Evolutionary conservation across 345 rosid species (phyloP), one percentile per base, ranked within the genome.

Genomic region (Odontarrhena argentea): DNA sequence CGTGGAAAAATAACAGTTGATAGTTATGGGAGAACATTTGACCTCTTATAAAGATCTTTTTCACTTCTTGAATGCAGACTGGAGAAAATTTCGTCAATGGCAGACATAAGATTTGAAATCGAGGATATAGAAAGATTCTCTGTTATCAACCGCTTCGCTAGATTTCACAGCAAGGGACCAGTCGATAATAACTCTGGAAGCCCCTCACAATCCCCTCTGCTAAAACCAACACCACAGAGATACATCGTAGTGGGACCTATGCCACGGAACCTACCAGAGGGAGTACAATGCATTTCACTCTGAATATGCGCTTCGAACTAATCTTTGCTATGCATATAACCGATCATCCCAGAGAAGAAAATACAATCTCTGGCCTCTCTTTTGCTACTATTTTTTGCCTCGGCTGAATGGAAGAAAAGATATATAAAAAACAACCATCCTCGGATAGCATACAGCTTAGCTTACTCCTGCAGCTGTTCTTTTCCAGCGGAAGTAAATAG

Each of bases 71-170:
- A 34, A 40, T 81, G 82, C 86, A 91, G 95, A 69, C 65, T 86
- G 88, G 86, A 82, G 49, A 87, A 78, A 64, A 57, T 71, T 25
- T 53, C 77, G 50, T 79, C 84, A 24, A 60, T 84, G 25, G 52
- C 76, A 28, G 91, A 87, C 71, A 37, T 91, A 71, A 78, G 77
- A 75, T 69, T 83, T 68, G 97, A 91, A 80, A 82, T 78, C 40
- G 87, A 84, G 68, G 97, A 91, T 49, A 43, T 87, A 76, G 97
- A 87, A 74, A 84, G 79, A 68, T 83, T 77, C 78, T 76, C 87
- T 26, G 84, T 87, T 70, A 86, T 87, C 66, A 91, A 91, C 74
- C 90, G 97, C 7, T 91, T 91, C 69, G 95, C 97, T n/a, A 86
- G 76, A 83, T 91, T 86, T 70, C 97, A 91, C 74, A 78, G 76